Base-by-base conservation (phyloP, 129 eudicot species). In the Centrapalus pauciflorus region DNA sequence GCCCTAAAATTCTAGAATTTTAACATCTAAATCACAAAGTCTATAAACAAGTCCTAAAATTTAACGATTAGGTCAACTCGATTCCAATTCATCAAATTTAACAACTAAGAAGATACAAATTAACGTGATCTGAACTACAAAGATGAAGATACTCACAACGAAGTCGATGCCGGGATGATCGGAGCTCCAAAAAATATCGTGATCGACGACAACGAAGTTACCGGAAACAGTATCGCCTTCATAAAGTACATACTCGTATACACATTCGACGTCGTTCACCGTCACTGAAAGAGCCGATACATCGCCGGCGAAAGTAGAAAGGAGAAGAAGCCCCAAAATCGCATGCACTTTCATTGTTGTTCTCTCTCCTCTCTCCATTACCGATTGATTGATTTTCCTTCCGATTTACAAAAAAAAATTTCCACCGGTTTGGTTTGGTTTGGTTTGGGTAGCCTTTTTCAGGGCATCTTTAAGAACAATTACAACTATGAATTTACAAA, bases 131-230 rank as follows among this genome's bases (percentile, higher is more conserved):
- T 5, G 55, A 55, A 33, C 2, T 32, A 34, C 0, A 52, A 7
- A 56, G 74, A 66, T 46, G 34, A 1, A 55, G 20, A 29, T 1
- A 14, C 77, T 69, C 74, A 90, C 97, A 32, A 73, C 73, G 63
- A 91, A 81, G 65, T 91, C 96, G 69, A 91, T 91, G 80, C 98
- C 98, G 13, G 98, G 98, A 61, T 91, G 98, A 79, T 91, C 98
- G 26, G 94, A 81, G 82, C 96, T 77, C 98, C 98, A 91, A 81
- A 87, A 91, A 25, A 87, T 87, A 59, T 91, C 96, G 46, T 91
- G 96, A 85, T 91, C 98, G 23, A 91, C 90, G 57, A 91, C 98
- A 16, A 91, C 98, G 55, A 91, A 91, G 83, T 91, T 91, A 6
- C 98, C 98, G 7, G 95, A 79, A 19, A 91, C 75, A 12, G 86